These are phyloP conservation scores for Trichoderma sp. DNA, from an alignment of 2,329 filamentous ascomycete species.

Conservation along the genomic window DNA sequence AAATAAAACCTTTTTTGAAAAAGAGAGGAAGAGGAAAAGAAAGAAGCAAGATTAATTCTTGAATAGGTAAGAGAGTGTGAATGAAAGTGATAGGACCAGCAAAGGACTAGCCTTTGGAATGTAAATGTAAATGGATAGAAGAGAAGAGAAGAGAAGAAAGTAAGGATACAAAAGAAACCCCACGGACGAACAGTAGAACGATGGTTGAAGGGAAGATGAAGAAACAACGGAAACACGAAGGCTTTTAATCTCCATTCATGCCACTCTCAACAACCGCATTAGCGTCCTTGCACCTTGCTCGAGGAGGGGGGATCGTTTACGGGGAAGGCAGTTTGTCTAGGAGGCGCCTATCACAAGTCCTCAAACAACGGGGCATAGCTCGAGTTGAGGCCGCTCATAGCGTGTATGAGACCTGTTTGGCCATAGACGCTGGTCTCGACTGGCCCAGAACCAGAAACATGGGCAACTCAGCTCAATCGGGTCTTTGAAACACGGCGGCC, in stretches of 20 bases:
- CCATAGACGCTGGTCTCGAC: constrained; percentile 10
- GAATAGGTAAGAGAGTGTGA: constrained; percentile 3
- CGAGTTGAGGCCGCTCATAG: neutral
- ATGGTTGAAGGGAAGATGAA: constrained; percentile 25
- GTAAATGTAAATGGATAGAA: constrained; percentile 26
- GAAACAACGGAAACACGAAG: constrained; percentile 27
- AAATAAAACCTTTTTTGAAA: constrained; percentile 21
- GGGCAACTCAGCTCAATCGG: constrained; percentile 11
- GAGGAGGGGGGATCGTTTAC: constrained; percentile 11
- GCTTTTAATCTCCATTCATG: constrained; percentile 20
- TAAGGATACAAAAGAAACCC: constrained; percentile 30
- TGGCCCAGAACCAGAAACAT: neutral
- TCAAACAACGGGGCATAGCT: constrained; percentile 15
- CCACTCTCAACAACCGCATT: neutral
- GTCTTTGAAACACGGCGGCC: neutral
- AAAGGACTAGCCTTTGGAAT: constrained; percentile 31
- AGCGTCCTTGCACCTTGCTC: neutral
- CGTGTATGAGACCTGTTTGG: constrained; percentile 23
- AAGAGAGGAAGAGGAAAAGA: constrained; percentile 28
- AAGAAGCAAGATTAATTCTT: constrained; percentile 19
- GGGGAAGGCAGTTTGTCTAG: constrained; percentile 15
- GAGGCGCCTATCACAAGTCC: constrained; percentile 10
- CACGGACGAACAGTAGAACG: constrained; percentile 26
- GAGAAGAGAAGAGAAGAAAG: constrained; percentile 27
- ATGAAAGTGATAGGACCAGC: constrained; percentile 32